A percentile compares a stretch with the other conserved stretches of the same genome.
These are phyloP conservation scores for Arabidopsis thaliana DNA, from an alignment of 345 rosid genomes.

Conservation along the genomic window DNA sequence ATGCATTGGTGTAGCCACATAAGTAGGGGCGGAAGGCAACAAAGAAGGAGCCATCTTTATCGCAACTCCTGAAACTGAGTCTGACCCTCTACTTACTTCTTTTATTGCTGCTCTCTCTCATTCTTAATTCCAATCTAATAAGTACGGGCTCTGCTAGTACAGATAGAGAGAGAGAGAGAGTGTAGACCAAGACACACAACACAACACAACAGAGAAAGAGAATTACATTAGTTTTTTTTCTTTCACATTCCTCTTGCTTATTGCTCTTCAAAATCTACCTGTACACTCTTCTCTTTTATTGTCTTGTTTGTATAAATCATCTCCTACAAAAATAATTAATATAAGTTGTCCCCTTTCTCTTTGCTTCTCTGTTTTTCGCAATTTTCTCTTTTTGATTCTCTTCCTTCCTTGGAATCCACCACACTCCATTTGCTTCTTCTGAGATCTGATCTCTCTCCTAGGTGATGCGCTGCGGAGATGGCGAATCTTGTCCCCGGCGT, in stretches of 20 bases:
- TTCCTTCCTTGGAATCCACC: slow-evolving; percentile 25
- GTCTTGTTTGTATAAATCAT: neutral
- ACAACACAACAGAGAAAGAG: neutral
- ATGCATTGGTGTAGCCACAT: no score
- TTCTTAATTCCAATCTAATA: neutral
- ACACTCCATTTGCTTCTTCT: neutral
- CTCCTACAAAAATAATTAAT: neutral
- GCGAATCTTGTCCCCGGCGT: slow-evolving; percentile 97
- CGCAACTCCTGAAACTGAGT: slow-evolving; percentile 35
- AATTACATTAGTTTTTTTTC: slow-evolving; percentile 18
- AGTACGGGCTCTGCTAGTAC: neutral
- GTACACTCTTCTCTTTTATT: slow-evolving; percentile 17
- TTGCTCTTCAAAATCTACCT: slow-evolving; percentile 29
- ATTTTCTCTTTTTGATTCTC: slow-evolving; percentile 23
- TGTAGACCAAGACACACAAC: neutral
- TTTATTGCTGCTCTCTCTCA: slow-evolving; percentile 23
- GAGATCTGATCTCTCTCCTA: slow-evolving; percentile 39
- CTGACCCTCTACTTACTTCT: slow-evolving; percentile 41
- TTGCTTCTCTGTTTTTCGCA: neutral
- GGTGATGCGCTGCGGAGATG: slow-evolving; percentile 64
- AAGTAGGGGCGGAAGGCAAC: no score
- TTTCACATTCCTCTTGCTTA: slow-evolving; percentile 31
- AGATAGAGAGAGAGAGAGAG: neutral
- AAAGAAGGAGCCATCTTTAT: slow-evolving; percentile 6
- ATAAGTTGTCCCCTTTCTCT: slow-evolving; percentile 10